These are phyloP conservation scores for Phialemoniopsis sp. DNA, from an alignment of 2,329 filamentous ascomycete genomes.

Conservation along the genomic window DNA sequence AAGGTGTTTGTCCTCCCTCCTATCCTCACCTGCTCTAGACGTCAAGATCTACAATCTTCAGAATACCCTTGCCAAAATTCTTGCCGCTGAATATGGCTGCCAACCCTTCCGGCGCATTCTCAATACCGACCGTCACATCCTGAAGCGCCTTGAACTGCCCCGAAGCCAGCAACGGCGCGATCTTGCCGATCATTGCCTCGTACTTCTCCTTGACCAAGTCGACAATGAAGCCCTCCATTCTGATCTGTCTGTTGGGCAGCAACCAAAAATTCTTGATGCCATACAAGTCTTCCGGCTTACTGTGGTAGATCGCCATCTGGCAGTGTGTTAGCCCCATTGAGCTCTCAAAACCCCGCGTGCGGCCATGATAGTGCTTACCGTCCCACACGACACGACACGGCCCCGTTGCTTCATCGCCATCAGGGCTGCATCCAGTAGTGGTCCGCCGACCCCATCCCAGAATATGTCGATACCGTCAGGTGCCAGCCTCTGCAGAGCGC, in stretches of 20 bases:
- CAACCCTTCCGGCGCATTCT: no score
- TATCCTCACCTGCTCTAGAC: no score
- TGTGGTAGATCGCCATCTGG: constrained; percentile 38
- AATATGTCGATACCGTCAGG: constrained; percentile 60
- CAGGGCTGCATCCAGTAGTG: background rate
- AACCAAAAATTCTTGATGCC: constrained; percentile 30
- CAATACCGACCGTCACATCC: no score
- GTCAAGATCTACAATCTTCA: no score
- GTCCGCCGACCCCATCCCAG: constrained; percentile 55
- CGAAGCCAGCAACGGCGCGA: no score
- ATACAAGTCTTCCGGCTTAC: constrained; percentile 44
- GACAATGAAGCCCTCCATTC: constrained; percentile 69
- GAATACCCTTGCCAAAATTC: no score
- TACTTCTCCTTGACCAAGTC: constrained; percentile 51
- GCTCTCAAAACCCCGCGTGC: no score
- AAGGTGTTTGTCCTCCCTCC: no score
- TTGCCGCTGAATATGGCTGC: no score
- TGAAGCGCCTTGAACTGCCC: no score
- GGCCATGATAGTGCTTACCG: constrained; percentile 57
- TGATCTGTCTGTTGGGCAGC: constrained; percentile 1
- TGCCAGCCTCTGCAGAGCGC: constrained; percentile 48
- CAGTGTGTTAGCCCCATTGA: no score
- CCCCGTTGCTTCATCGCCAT: constrained; percentile 14
- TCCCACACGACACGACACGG: constrained; percentile 41
- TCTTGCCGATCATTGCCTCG: no score